Evolutionary conservation across 352 stramenopile genomes (phyloP).

Genomic region (Phytopythium sindhum): DNA sequence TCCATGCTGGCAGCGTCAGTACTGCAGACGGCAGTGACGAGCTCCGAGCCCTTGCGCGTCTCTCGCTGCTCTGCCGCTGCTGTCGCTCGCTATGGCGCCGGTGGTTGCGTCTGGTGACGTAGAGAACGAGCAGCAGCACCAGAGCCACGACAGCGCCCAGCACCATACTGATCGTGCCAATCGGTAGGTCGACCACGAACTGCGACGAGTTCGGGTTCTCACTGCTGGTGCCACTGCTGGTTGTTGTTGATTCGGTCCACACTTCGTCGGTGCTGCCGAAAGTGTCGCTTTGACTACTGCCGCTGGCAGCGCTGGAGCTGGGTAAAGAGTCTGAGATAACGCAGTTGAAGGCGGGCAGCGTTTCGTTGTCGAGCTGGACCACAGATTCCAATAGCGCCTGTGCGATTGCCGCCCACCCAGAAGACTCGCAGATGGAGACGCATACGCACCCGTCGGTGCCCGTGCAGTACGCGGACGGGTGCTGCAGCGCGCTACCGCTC

Average conservation of each 20-base stretch:
- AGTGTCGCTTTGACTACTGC: conserved; percentile 22
- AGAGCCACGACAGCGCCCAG: conserved; percentile 6
- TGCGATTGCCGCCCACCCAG: conserved; percentile 29
- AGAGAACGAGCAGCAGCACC: conserved; percentile 9
- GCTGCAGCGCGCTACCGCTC: conserved; percentile 9
- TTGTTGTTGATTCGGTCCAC: conserved; percentile 12
- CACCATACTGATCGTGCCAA: background rate
- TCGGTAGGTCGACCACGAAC: background rate
- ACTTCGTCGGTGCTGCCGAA: background rate
- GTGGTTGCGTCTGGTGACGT: conserved; percentile 6
- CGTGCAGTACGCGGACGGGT: conserved; percentile 39
- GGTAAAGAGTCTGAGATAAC: conserved; percentile 9
- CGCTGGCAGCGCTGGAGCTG: conserved; percentile 7
- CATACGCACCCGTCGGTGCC: conserved; percentile 34
- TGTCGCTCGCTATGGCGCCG: conserved; percentile 9
- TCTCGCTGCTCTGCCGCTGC: conserved; percentile 13
- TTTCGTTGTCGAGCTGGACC: conserved; percentile 17
- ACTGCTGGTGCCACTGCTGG: conserved; percentile 6
- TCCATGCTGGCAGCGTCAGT: conserved; percentile 15
- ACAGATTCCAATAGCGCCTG: conserved; percentile 22
- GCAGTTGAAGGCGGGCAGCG: conserved; percentile 16
- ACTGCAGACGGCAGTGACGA: conserved; percentile 11
- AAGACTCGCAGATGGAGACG: conserved; percentile 30
- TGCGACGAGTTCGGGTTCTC: conserved; percentile 15
- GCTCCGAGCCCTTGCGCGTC: conserved; percentile 11